A percentile compares a stretch with the other conserved stretches of the same genome.
Evolutionary conservation across 495 filamentous ascomycete genomes (phyloP).

Genomic region (Aspergillus diversus): DNA sequence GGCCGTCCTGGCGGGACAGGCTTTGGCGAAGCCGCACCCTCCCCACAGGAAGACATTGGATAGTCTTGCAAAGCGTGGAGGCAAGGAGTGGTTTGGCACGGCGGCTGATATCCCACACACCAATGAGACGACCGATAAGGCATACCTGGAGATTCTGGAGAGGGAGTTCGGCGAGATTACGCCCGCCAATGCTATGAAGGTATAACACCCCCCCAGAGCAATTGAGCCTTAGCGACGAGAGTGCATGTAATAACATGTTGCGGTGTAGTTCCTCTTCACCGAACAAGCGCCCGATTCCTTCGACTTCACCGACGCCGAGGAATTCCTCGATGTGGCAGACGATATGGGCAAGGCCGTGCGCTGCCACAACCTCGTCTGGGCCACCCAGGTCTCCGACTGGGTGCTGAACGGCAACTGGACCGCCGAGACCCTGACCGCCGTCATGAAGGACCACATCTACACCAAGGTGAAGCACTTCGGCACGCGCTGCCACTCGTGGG

Average conservation of each 20-base stretch:
- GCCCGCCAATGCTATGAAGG: constrained; percentile 58
- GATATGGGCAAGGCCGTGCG: constrained; percentile 48
- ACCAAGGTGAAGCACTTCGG: constrained; percentile 51
- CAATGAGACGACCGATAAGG: constrained; percentile 24
- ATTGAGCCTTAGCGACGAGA: neutral
- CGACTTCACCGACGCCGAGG: constrained; percentile 51
- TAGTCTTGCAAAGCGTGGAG: constrained; percentile 26
- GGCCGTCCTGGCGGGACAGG: neutral
- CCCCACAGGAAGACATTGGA: neutral
- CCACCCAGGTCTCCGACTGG: constrained; percentile 56
- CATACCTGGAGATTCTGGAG: constrained; percentile 28
- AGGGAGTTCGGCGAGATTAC: constrained; percentile 57
- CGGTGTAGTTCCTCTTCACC: constrained; percentile 26
- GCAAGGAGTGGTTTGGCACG: constrained; percentile 28
- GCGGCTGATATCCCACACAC: constrained; percentile 29
- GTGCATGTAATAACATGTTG: neutral
- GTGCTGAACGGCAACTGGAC: constrained; percentile 52
- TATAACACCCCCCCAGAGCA: neutral
- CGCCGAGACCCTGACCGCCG: constrained; percentile 43
- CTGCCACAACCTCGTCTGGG: constrained; percentile 65
- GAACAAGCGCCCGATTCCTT: constrained; percentile 49
- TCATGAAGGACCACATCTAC: constrained; percentile 50
- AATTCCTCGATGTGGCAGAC: constrained; percentile 48
- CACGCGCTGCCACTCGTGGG: constrained; percentile 47
- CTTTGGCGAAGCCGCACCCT: neutral